These are phyloP conservation scores for Schizosaccharomyces osmophilus DNA, from an alignment of 805 yeast species.

Conservation along the genomic window DNA sequence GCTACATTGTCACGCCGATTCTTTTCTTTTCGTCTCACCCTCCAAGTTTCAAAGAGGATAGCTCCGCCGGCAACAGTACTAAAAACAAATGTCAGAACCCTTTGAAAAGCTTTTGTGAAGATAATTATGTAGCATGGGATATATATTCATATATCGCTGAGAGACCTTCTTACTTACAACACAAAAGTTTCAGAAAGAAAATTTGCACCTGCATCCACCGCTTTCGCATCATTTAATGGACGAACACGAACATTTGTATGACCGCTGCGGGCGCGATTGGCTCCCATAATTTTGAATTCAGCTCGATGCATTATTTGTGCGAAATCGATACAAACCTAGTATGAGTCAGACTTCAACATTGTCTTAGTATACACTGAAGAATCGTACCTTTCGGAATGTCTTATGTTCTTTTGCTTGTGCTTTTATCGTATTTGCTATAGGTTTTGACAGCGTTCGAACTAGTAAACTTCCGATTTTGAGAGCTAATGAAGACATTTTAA, in stretches of 20 bases:
- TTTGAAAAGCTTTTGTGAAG: background rate
- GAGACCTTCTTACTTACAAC: slow-evolving; percentile 14
- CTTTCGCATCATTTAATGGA: slow-evolving; percentile 55
- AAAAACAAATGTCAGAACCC: too few relatives aligned
- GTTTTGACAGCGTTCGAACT: slow-evolving; percentile 49
- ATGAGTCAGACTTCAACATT: slow-evolving; percentile 10
- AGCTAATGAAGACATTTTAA: slow-evolving; percentile 24
- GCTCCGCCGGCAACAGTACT: slow-evolving; percentile 46
- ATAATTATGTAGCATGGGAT: background rate
- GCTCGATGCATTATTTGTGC: slow-evolving; percentile 48
- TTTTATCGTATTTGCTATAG: slow-evolving; percentile 44
- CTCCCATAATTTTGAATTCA: slow-evolving; percentile 26
- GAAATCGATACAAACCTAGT: slow-evolving; percentile 29
- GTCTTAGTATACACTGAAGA: background rate
- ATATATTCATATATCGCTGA: background rate
- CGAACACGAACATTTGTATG: slow-evolving; percentile 23
- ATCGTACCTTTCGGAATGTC: slow-evolving; percentile 15
- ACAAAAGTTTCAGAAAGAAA: slow-evolving; percentile 52
- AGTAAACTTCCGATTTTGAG: slow-evolving; percentile 45
- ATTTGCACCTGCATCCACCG: slow-evolving; percentile 57
- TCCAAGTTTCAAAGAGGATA: slow-evolving; percentile 40
- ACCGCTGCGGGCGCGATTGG: slow-evolving; percentile 11
- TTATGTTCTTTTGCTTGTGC: slow-evolving; percentile 55
- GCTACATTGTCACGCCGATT: slow-evolving; percentile 34
- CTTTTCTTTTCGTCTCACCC: slow-evolving; percentile 38